Percentiles rank a stretch among this genome's conserved stretches.
Evolutionary conservation across 805 yeast genomes (phyloP).

Genomic region (Cyberlindnera galapagoensis): DNA sequence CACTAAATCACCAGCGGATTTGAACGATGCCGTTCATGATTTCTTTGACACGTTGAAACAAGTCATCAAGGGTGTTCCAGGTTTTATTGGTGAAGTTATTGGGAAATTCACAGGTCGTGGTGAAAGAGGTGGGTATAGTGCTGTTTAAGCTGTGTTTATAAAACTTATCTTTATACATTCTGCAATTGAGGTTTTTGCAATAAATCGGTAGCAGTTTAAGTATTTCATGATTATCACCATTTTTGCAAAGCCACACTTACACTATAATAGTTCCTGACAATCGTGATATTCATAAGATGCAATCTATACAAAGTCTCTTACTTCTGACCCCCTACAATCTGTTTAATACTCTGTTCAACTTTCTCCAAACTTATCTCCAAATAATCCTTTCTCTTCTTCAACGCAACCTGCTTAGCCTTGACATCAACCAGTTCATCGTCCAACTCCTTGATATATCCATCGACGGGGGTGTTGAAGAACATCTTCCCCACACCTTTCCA

Average conservation of each 20-base stretch:
- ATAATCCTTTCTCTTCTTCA: conserved; percentile 65
- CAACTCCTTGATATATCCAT: conserved; percentile 42
- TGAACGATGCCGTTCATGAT: conserved; percentile 68
- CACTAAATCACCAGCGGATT: conserved; percentile 58
- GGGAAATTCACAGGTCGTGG: conserved; percentile 59
- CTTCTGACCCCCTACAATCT: conserved; percentile 1
- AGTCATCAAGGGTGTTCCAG: conserved; percentile 53
- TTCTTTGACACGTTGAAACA: conserved; percentile 62
- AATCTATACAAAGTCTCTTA: background rate
- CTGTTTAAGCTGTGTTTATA: conserved; percentile 65
- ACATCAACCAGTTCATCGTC: conserved; percentile 45
- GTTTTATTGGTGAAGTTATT: conserved; percentile 59
- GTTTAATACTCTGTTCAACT: conserved; percentile 50
- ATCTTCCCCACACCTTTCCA: conserved; percentile 88
- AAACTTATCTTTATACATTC: too few relatives aligned
- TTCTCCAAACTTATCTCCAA: conserved; percentile 72
- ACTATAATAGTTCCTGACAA: too few relatives aligned
- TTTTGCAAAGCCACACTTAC: too few relatives aligned
- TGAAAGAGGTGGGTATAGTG: conserved; percentile 86
- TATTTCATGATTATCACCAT: too few relatives aligned
- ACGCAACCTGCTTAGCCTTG: conserved; percentile 51
- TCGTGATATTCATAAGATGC: too few relatives aligned
- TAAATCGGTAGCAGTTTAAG: too few relatives aligned
- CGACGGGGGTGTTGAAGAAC: conserved; percentile 41
- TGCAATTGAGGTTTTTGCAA: too few relatives aligned